These are phyloP conservation scores for Coemansia sp. DNA, from an alignment of 192 early-diverging fungal species.

Conservation along the genomic window DNA sequence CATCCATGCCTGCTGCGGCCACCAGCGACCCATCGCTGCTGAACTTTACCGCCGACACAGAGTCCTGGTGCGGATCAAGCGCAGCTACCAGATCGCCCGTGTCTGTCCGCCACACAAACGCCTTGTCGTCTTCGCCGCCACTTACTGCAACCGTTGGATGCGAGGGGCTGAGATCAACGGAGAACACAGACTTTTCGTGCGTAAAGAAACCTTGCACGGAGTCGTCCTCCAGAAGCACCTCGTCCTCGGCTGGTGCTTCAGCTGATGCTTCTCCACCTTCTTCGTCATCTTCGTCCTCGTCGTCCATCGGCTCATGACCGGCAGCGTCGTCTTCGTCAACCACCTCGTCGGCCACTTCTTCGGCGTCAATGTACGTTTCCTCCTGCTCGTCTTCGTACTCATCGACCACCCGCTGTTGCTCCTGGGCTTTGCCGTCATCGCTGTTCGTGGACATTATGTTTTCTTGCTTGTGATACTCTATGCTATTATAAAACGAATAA, in stretches of 20 bases:
- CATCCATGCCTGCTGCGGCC: constrained; percentile 96
- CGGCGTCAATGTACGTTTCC: constrained; percentile 44
- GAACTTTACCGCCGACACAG: constrained; percentile 80
- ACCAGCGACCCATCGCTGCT: constrained; percentile 80
- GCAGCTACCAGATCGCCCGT: constrained; percentile 75
- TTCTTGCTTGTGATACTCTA: not conserved
- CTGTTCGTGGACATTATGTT: constrained; percentile 25
- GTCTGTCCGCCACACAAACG: constrained; percentile 83
- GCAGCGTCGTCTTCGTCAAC: constrained; percentile 13
- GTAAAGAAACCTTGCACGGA: constrained; percentile 90
- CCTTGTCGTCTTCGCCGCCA: constrained; percentile 93
- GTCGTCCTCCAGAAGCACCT: constrained; percentile 64
- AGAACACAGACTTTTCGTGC: constrained; percentile 83
- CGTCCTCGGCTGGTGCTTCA: constrained; percentile 4
- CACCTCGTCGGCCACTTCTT: constrained; percentile 33
- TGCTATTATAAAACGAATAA: not conserved
- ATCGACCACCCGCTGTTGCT: constrained; percentile 51
- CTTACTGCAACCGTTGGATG: constrained; percentile 66
- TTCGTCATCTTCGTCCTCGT: constrained; percentile 58
- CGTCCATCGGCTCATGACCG: constrained; percentile 52
- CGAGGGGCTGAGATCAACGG: constrained; percentile 77
- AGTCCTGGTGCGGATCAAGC: constrained; percentile 79
- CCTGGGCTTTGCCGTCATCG: constrained; percentile 51
- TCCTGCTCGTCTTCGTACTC: constrained; percentile 51
- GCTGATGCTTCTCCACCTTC: constrained; percentile 40